Evolutionary conservation across 352 stramenopile species (phyloP).

Genomic region (Pythium pyrilobum): DNA sequence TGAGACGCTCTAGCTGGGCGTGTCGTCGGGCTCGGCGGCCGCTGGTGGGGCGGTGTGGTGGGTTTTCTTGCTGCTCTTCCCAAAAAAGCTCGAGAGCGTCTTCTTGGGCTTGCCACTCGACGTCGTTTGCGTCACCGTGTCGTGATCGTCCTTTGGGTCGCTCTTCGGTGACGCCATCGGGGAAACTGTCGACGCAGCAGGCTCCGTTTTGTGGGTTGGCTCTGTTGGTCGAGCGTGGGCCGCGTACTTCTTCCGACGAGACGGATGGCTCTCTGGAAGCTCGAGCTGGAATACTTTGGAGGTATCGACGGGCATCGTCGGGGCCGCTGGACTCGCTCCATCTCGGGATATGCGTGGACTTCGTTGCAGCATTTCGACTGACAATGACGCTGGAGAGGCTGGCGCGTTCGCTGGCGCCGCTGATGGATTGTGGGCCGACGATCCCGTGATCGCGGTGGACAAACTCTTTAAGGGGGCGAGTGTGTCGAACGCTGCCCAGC

Average conservation of each 20-base stretch:
- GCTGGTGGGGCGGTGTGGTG: too few relatives aligned
- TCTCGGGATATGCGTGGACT: constrained; percentile 16
- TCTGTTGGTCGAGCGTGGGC: neutral
- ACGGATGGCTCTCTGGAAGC: constrained; percentile 37
- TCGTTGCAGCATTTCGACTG: constrained; percentile 13
- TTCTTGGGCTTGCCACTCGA: constrained; percentile 9
- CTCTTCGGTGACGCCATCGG: neutral
- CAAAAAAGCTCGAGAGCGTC: neutral
- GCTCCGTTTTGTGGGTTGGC: neutral
- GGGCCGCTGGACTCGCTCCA: neutral
- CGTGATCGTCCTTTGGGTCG: constrained; percentile 9
- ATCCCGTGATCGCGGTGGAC: constrained; percentile 25
- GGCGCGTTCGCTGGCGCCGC: neutral
- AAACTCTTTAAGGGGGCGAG: constrained; percentile 56
- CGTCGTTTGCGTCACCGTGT: neutral
- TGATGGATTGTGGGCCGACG: neutral
- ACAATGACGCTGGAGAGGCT: neutral
- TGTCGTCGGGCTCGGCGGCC: neutral
- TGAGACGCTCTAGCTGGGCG: constrained; percentile 18
- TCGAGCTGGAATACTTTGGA: constrained; percentile 39
- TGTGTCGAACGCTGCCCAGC: constrained; percentile 63
- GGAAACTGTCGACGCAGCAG: neutral
- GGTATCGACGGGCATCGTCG: constrained; percentile 2
- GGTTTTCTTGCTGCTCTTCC: too few relatives aligned
- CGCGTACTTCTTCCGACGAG: constrained; percentile 32